These are phyloP conservation scores for Coccomyxa sp. DNA, from an alignment of 139 green algal genomes.

Conservation along the genomic window DNA sequence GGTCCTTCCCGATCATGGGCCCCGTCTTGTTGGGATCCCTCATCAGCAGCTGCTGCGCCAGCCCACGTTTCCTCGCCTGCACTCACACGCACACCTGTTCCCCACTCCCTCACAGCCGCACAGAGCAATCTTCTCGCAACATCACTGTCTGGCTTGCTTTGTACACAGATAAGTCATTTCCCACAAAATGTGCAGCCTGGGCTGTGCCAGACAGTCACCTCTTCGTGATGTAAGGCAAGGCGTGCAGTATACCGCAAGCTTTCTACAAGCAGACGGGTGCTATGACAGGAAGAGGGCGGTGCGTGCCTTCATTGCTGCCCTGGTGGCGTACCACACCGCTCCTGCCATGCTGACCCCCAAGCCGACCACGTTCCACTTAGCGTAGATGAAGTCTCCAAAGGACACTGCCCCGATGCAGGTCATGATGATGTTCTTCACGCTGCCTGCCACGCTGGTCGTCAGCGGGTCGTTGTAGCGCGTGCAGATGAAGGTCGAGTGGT, in stretches of 20 bases:
- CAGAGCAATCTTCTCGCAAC: neutral
- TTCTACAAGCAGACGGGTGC: neutral
- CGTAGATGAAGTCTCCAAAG: conserved; percentile 67
- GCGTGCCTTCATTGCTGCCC: conserved; percentile 28
- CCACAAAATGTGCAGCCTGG: neutral
- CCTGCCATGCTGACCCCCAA: conserved; percentile 53
- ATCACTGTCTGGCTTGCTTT: neutral
- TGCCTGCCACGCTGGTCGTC: conserved; percentile 61
- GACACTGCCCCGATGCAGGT: conserved; percentile 57
- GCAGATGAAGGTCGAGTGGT: conserved; percentile 69
- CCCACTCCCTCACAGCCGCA: neutral
- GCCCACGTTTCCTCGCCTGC: neutral
- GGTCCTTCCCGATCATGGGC: conserved; percentile 4
- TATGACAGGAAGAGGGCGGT: too few species aligned
- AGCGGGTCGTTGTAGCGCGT: conserved; percentile 70
- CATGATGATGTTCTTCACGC: conserved; percentile 69
- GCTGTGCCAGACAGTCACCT: neutral
- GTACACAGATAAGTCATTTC: too few species aligned
- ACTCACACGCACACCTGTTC: neutral
- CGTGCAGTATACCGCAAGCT: neutral
- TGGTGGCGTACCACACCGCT: conserved; percentile 54
- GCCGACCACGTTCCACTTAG: conserved; percentile 41
- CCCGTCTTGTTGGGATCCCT: neutral
- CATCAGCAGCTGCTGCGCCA: conserved; percentile 6
- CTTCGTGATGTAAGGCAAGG: neutral